Conservation (phyloP, 2,329 filamentous ascomycete genomes). For the Beauveria rudraprayagi region DNA sequence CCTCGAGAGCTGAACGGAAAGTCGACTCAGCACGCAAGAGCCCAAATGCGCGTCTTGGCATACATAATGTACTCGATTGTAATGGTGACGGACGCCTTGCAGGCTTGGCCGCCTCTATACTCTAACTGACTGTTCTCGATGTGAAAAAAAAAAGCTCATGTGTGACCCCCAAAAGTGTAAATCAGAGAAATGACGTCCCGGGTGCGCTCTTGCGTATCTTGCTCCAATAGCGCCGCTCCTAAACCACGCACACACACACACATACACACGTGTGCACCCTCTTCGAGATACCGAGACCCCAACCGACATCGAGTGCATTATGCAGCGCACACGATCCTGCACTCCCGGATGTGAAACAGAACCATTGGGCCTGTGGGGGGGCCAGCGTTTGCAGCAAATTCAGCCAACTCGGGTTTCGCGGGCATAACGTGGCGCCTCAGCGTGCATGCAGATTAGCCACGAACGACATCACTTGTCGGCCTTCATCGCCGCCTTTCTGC, state of each 20-base stretch:
- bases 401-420: no score
- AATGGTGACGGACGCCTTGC: not conserved
- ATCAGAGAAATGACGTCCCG: not conserved
- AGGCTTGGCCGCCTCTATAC: not conserved
- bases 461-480: slow-evolving; percentile 28
- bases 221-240: not conserved
- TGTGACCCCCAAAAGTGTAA: not conserved
- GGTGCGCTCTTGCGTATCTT: not conserved
- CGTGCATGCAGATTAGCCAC: not conserved
- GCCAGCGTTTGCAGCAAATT: no score
- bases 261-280: not conserved
- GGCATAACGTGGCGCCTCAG: not conserved
- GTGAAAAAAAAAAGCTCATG: not conserved
- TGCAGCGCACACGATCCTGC: not conserved
- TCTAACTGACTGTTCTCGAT: not conserved
- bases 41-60: not conserved
- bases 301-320: not conserved
- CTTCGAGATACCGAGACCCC: not conserved
- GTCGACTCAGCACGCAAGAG: not conserved
- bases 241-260: not conserved
- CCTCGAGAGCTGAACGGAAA: no score
- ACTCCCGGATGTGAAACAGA: not conserved
- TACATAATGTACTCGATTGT: not conserved
- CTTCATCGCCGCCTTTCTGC: slow-evolving; percentile 51
- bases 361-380: not conserved